These are phyloP conservation scores for Dioszegia aurantiaca DNA, from an alignment of 768 basidiomycete genomes.

Conservation along the genomic window DNA sequence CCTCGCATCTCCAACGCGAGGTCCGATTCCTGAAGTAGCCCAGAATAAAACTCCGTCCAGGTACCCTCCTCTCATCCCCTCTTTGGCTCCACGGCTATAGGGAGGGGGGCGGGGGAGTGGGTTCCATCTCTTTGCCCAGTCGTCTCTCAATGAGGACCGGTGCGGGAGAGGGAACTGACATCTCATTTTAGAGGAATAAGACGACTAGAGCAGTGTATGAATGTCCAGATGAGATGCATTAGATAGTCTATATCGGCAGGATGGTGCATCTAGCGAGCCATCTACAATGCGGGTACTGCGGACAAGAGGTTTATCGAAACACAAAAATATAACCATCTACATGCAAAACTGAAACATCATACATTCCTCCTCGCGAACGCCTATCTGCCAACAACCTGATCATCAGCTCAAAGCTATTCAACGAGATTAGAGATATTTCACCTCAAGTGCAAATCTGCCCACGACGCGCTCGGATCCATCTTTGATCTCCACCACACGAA, in stretches of 20 bases:
- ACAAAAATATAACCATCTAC: conserved; percentile 3
- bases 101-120: conserved; percentile 6
- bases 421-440: conserved; percentile 21
- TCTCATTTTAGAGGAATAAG: neutral
- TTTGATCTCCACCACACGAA: conserved; percentile 33
- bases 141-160: neutral
- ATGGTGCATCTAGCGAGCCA: neutral
- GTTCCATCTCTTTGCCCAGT: conserved; percentile 9
- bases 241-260: conserved; percentile 1
- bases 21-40: conserved; percentile 48
- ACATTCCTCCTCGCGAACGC: neutral
- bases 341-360: neutral
- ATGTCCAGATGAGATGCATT: conserved; percentile 4
- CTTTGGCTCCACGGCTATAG: conserved; percentile 18
- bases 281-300: neutral
- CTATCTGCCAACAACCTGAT: conserved; percentile 24
- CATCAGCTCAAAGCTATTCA: conserved; percentile 9
- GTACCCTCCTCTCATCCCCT: conserved; percentile 11
- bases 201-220: neutral
- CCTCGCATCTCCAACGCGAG: conserved; percentile 36
- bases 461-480: conserved; percentile 27
- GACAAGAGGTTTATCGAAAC: neutral
- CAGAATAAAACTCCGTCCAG: conserved; percentile 20
- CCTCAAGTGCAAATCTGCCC: conserved; percentile 36
- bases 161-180: conserved; percentile 10